These are phyloP conservation scores for Gracilaria gracilis DNA, from an alignment of 23 red algal species.

Conservation along the genomic window DNA sequence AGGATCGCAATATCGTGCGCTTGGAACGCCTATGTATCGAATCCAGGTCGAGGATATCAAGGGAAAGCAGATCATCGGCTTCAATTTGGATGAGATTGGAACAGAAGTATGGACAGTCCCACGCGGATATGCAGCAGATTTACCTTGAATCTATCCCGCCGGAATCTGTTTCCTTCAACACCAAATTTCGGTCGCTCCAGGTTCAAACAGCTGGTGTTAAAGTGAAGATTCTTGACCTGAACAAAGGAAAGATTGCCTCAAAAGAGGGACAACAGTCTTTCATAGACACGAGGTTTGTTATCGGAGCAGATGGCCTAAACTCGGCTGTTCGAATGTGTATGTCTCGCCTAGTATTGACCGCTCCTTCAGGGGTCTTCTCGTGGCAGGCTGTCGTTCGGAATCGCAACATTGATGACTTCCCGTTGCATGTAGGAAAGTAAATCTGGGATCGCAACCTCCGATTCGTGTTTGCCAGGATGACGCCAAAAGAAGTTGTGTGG, in stretches of 20 bases:
- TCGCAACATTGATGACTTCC: constrained; percentile 45
- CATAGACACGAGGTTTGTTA: constrained; percentile 52
- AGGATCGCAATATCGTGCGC: constrained; percentile 50
- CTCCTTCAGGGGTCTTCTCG: constrained; percentile 28
- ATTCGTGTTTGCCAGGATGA: constrained; percentile 69
- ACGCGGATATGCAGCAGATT: constrained; percentile 52
- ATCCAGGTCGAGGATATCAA: constrained; percentile 37
- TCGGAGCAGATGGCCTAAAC: constrained; percentile 64
- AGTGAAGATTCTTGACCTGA: constrained; percentile 40
- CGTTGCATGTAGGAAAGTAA: constrained; percentile 52
- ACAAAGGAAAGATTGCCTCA: background rate
- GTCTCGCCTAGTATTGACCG: constrained; percentile 53
- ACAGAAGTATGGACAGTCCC: constrained; percentile 70
- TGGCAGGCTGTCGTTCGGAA: constrained; percentile 62
- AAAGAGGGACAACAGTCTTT: constrained; percentile 37
- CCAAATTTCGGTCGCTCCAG: constrained; percentile 55
- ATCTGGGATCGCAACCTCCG: constrained; percentile 55
- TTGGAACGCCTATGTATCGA: constrained; percentile 48
- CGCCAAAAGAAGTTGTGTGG: constrained; percentile 58
- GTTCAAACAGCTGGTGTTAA: constrained; percentile 20
- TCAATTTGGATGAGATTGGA: constrained; percentile 47
- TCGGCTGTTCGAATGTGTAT: constrained; percentile 60
- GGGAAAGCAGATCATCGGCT: constrained; percentile 40
- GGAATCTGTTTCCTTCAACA: constrained; percentile 55
- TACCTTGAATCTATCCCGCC: constrained; percentile 68